Base-by-base conservation (phyloP, 257 asterid genomes). In the Solanum microdontum region DNA sequence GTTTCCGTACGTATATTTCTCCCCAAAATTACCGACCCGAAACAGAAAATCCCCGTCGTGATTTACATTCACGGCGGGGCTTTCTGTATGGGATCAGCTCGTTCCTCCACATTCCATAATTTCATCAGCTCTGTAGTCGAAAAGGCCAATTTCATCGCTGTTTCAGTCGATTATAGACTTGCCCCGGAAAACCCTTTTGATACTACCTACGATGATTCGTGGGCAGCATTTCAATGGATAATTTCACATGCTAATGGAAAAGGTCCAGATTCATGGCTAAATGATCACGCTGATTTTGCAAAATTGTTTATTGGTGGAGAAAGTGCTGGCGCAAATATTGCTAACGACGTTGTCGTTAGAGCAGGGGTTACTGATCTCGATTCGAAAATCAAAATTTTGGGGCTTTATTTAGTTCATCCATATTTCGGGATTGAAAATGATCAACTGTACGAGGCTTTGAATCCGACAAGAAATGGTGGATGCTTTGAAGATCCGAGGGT, bases 321-420 rank as follows among this genome's bases (percentile, higher is more conserved):
- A 86, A 95, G 98, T 86, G 97, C 98, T 3, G 98, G 98, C 2
- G 97, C 92, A 0, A 94, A 83, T n/a, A 92, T 95, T 4, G 94
- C 93, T 7, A 91, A 93, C 66, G 92, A 93, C 88, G 90, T 92
- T 51, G 94, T 91, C 5, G 39, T 95, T 7, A 66, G 96, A 21
- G 94, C 95, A 0, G 98, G 98, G n/a, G 87, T 55, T 0, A 72
- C 79, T 19, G 24, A 76, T 2, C 32, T 84, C 72, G 51, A 7
- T 45, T 92, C 90, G 19, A 34, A 90, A 39, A 91, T 90, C 89
- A 90, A 89, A 6, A 72, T 93, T 43, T 76, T 24, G 13, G 98
- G 96, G 23, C 2, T 92, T 4, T 91, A 87, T 32, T 64, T 94
- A 45, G 58, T 90, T 73, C 96, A 94, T 72, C 96, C 98, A 0